Conservation (phyloP, 441 rosid species). For the Codiaeum variegatum region DNA sequence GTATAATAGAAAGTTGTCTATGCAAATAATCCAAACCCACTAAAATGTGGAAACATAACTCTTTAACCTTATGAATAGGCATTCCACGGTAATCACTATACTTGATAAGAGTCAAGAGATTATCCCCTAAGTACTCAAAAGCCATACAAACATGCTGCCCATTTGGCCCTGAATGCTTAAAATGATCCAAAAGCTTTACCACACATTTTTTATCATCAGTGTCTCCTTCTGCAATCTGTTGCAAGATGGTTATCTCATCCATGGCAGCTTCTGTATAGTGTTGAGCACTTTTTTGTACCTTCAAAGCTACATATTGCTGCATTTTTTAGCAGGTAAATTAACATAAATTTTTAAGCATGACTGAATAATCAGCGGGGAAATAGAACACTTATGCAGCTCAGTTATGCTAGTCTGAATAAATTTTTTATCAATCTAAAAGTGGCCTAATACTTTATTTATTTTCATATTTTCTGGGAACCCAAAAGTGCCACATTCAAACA, state of each 20-base stretch:
- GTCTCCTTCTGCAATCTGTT: slow-evolving; percentile 67
- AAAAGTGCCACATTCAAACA: neutral
- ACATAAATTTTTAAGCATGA: neutral
- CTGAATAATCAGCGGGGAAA: too few relatives aligned
- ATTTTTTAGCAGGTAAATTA: slow-evolving; percentile 8
- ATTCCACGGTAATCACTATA: slow-evolving; percentile 55
- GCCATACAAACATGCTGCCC: slow-evolving; percentile 83
- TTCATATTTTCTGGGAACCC: neutral
- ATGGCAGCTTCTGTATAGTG: slow-evolving; percentile 77
- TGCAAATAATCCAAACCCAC: slow-evolving; percentile 72
- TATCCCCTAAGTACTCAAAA: slow-evolving; percentile 76
- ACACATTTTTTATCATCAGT: slow-evolving; percentile 54
- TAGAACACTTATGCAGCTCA: neutral
- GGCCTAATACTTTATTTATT: neutral
- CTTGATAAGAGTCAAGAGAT: slow-evolving; percentile 66
- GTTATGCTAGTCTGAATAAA: neutral
- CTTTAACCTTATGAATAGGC: slow-evolving; percentile 55
- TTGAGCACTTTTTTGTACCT: slow-evolving; percentile 77
- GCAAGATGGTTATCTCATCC: slow-evolving; percentile 74
- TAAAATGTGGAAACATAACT: slow-evolving; percentile 54
- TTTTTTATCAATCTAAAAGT: neutral
- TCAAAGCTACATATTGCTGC: slow-evolving; percentile 66
- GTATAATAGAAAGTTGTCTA: slow-evolving; percentile 60
- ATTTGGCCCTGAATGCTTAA: slow-evolving; percentile 73
- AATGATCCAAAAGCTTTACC: slow-evolving; percentile 76